A percentile compares a stretch with the other conserved stretches of the same genome.
Evolutionary conservation across 2,329 filamentous ascomycete species (phyloP).

Genomic region (Herpotrichia juniperi): DNA sequence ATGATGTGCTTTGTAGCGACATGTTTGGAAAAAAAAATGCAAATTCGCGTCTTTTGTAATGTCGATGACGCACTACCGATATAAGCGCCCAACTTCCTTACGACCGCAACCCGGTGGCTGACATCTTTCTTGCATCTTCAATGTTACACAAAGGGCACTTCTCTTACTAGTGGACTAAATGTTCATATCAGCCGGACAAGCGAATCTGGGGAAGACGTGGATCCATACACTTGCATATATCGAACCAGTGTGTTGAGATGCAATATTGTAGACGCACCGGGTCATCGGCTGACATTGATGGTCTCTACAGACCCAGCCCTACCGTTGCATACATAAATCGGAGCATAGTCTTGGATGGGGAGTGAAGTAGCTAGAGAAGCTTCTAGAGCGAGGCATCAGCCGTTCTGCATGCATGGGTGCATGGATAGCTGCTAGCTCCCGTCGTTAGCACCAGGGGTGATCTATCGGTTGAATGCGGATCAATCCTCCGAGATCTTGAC

Average conservation of each 20-base stretch:
- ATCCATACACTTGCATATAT: background rate
- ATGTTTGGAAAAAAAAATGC: constrained; percentile 2
- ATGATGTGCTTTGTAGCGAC: background rate
- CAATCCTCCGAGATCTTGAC: constrained; percentile 24
- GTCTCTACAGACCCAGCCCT: background rate
- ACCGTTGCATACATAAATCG: background rate
- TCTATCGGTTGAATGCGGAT: constrained; percentile 33
- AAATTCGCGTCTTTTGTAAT: constrained; percentile 16
- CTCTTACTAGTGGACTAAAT: constrained; percentile 10
- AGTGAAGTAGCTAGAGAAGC: background rate
- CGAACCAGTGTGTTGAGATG: constrained; percentile 11
- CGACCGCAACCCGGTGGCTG: constrained; percentile 14
- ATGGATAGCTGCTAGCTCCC: constrained; percentile 7
- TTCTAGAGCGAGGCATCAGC: background rate
- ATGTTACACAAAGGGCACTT: constrained; percentile 4
- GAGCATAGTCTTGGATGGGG: background rate
- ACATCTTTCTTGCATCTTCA: background rate
- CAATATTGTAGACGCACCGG: too few relatives aligned
- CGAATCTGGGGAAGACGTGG: constrained; percentile 15
- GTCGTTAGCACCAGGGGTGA: constrained; percentile 8
- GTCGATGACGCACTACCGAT: constrained; percentile 10
- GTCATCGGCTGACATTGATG: constrained; percentile 9
- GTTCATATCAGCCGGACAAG: constrained; percentile 15
- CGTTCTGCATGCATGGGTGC: background rate
- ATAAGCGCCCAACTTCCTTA: constrained; percentile 25